phyloP scores from a whole-genome alignment of 208 protist genomes.

The Blechomonas ayalai region DNA sequence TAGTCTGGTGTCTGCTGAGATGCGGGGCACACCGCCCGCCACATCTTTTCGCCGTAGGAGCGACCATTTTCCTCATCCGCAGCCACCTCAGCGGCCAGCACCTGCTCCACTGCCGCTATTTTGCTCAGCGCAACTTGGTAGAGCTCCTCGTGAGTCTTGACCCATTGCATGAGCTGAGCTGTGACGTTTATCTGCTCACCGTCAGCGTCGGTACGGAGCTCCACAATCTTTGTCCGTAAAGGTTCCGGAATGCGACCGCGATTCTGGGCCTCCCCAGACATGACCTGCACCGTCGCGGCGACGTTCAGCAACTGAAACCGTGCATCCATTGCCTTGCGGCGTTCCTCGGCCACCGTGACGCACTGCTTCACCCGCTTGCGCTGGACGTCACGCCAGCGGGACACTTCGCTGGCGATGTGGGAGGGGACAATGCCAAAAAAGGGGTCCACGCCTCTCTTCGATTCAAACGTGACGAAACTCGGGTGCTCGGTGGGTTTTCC shows the following conservation, averaged over 20 bases:
- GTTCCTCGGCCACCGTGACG: conserved; percentile 19
- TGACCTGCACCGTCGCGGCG: conserved; percentile 38
- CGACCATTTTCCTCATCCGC: conserved; percentile 34
- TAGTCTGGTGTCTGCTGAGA: conserved; percentile 43
- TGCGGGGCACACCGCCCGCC: conserved; percentile 37
- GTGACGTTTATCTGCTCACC: conserved; percentile 22
- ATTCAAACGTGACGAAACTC: conserved; percentile 47
- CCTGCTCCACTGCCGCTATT: conserved; percentile 42
- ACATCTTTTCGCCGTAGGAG: conserved; percentile 75
- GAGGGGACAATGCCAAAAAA: conserved; percentile 84
- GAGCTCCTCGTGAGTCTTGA: conserved; percentile 51
- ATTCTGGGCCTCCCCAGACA: conserved; percentile 40
- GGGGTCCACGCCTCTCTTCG: conserved; percentile 58
- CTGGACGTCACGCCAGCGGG: conserved; percentile 55
- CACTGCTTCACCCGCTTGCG: conserved; percentile 37
- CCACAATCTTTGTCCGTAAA: conserved; percentile 47
- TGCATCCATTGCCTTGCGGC: conserved; percentile 21
- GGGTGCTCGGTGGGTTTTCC: conserved; percentile 46
- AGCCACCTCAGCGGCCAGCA: conserved; percentile 48
- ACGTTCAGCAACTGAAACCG: conserved; percentile 54
- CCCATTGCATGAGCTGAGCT: conserved; percentile 30
- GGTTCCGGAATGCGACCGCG: conserved; percentile 50
- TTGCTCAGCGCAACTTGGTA: conserved; percentile 31
- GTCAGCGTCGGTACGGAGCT: conserved; percentile 32
- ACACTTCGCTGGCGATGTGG: conserved; percentile 48